phyloP scores from a whole-genome alignment of 371 early-diverging fungal species.

The Lichtheimia corymbifera region DNA sequence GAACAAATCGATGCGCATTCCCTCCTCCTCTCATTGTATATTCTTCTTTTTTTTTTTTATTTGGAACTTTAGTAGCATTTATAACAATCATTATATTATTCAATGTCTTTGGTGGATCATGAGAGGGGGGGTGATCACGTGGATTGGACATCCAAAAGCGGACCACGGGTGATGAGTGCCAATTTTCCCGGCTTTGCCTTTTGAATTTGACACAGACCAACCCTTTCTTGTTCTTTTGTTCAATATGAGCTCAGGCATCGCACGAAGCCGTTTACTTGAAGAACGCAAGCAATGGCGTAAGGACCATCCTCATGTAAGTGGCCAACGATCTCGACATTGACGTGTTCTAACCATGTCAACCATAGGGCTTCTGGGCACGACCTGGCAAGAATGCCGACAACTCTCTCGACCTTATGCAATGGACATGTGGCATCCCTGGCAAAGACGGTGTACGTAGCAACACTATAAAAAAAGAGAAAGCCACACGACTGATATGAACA shows the following conservation, averaged over 20 bases:
- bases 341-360: background rate
- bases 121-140: too few relatives aligned
- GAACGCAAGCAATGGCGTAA: conserved; percentile 98
- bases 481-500: background rate
- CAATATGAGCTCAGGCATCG: conserved; percentile 71
- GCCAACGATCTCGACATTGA: background rate
- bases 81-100: too few relatives aligned
- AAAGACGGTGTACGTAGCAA: conserved; percentile 60
- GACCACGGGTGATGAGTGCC: too few relatives aligned
- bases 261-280: conserved; percentile 81
- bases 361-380: conserved; percentile 82
- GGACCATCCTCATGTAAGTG: conserved; percentile 88
- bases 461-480: background rate
- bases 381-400: conserved; percentile 86
- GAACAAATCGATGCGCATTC: too few relatives aligned
- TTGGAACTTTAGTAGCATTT: too few relatives aligned
- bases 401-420: conserved; percentile 83
- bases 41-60: too few relatives aligned
- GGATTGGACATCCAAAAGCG: too few relatives aligned
- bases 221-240: background rate
- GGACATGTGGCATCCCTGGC: conserved; percentile 97
- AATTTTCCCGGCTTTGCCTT: too few relatives aligned
- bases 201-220: too few relatives aligned
- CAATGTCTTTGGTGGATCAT: too few relatives aligned
- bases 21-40: too few relatives aligned